Base-by-base conservation (phyloP, 345 rosid species). In the Euclidium syriacum region DNA sequence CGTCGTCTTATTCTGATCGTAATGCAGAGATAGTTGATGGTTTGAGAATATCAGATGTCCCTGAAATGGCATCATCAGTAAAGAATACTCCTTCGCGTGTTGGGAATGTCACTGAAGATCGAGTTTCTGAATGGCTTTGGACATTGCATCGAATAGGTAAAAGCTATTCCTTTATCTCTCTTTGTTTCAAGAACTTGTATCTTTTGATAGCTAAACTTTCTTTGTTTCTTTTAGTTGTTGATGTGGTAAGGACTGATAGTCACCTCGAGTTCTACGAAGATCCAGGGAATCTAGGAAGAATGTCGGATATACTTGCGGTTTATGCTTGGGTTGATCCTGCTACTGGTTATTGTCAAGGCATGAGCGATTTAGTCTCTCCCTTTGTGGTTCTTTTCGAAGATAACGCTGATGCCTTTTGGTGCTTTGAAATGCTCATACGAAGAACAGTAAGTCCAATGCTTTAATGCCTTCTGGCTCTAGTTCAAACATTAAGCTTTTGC, bases 261-360 rank as follows among this genome's bases (percentile, higher is more conserved):
- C 96, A 91, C 80, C 94, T 91, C 52, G 96, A 85, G 69, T 91
- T 91, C 77, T 91, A 85, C 6, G 88, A 83, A 80, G 87, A 91
- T 68, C 71, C 85, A 49, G 84, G 76, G 61, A 91, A 91, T 68
- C 62, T 87, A 69, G 98, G 94, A 43, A 84, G 96, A 76, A 91
- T 91, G 96, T 84, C 96, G 0, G 98, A 91, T 72, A 91, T 91
- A 32, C 98, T 91, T 67, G 91, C 96, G 35, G 95, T 91, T 67
- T 91, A 91, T 75, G 98, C 98, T 24, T 91, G 95, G 98, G 87
- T 85, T 70, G 96, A 91, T 80, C 95, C 98, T 64, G 80, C 84
- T 57, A 91, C 95, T 51, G 98, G 98, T 68, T 91, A 91, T 77
- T 91, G 98, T 68, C 98, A 91, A 88, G 98, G 96, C 57, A 91